Base-by-base conservation (phyloP, 306 rosid genomes). In the Corylus americana region DNA sequence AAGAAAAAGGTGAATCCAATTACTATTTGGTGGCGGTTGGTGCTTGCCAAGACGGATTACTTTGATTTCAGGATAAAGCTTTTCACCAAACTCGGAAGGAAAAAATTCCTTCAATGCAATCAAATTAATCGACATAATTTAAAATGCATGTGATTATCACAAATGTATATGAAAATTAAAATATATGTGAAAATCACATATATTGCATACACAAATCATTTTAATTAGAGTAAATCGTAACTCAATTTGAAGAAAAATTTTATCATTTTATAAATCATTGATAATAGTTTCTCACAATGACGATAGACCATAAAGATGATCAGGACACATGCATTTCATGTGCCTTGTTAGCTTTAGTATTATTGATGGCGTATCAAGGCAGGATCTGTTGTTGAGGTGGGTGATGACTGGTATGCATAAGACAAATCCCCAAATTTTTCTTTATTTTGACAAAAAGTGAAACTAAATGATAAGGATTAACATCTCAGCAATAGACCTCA, bases 11-110 rank as follows among this genome's bases (percentile, higher is more conserved):
- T 45, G 76, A 20, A 22, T 39, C 47, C 68, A 27, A 29, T 58
- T 48, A 39, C 70, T 16, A 12, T 22, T 12, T 29, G 53, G 58
- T 73, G 82, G 67, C 79, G 76, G 71, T 73, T 78, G 5, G 79
- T 79, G 84, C 73, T 55, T 39, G 62, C 87, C 86, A 74, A 58
- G 64, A n/a, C 31, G 80, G 77, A 44, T 53, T 14, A 29, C 45
- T 42, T 6, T 42, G 45, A 42, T 42, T 42, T 42, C 1, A 42
- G 7, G 45, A 42, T 42, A 42, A 42, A 6, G 45, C 6, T 42
- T 5, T 42, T 6, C 45, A 6, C 0, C 44, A 39, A 5, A 39
- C 6, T 39, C 0, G 6, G 6, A 4, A 4, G 6, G 7, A 42
- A 8, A 6, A 42, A 42, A 42, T 42, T 42, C 7, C 7, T 42